Base-by-base conservation (phyloP, 331 rosid genomes). In the Phaseolus coccineus region DNA sequence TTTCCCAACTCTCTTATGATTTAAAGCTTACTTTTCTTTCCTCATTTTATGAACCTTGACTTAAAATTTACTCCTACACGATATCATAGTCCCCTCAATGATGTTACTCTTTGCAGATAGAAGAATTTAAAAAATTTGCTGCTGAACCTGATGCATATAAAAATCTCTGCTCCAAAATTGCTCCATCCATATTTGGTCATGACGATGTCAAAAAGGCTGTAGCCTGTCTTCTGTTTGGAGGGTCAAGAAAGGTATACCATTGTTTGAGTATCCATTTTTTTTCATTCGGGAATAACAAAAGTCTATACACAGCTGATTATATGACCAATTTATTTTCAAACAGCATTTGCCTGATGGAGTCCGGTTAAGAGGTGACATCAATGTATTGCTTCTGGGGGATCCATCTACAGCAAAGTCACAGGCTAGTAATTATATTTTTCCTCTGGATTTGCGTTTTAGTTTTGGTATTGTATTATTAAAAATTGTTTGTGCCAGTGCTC, bases 351-450 rank as follows among this genome's bases (percentile, higher is more conserved):
- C 99, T 0, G 99, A 96, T 86, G 99, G 99, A 72, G 99, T 93
- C 82, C 91, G 87, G 89, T 87, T 96, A 85, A 91, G 99, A 86
- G 99, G 99, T 64, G 99, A 96, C 84, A 90, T 96, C 69, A 96
- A 96, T 78, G 96, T 96, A 42, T 91, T 96, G 79, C 99, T 96
- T 85, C 87, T 96, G 75, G 99, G 99, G 77, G 98, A 96, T 85
- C 99, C 99, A 75, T 96, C 99, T 77, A 96, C 99, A 2, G 99
- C 98, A 52, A 96, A 96, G 85, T 95, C 99, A 5, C 98, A 93
- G 98, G 98, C 91, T 83, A 64, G 76, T 76, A 35, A 47, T 70
- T 55, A 13, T 8, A 25, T 56, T 27, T 47, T 33, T 69, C 22
- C 12, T 12, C 4, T 3, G 84, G 90, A 93, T 84, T 80, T 48